phyloP scores from a whole-genome alignment of 129 eudicot genomes.

The Saposhnikovia divaricata region DNA sequence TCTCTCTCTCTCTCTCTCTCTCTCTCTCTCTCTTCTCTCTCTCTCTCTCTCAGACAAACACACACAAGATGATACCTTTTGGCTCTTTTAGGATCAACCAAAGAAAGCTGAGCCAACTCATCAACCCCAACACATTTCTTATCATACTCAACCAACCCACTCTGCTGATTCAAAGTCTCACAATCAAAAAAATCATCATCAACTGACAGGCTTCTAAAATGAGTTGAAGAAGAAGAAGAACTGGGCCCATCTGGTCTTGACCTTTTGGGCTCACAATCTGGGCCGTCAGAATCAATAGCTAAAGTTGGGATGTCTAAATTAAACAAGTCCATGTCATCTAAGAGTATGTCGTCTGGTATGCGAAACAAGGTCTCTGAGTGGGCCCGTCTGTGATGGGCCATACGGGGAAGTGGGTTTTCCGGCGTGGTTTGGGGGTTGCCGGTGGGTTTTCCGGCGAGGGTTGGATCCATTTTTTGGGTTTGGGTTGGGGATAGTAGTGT shows the following conservation, averaged over 20 bases:
- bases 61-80: slow-evolving; percentile 46
- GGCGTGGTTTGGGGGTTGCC: slow-evolving; percentile 13
- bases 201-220: slow-evolving; percentile 71
- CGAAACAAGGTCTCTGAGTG: slow-evolving; percentile 85
- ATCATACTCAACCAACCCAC: slow-evolving; percentile 47
- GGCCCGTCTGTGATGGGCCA: slow-evolving; percentile 77
- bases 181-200: slow-evolving; percentile 67
- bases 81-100: slow-evolving; percentile 83
- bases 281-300: slow-evolving; percentile 41
- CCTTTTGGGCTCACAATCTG: slow-evolving; percentile 18
- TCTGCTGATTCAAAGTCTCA: slow-evolving; percentile 7
- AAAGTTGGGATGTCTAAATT: slow-evolving; percentile 30
- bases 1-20: too few relatives aligned
- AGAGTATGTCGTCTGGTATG: slow-evolving; percentile 61
- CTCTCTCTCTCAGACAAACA: too few relatives aligned
- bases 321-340: slow-evolving; percentile 55
- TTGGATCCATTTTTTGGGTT: slow-evolving; percentile 34
- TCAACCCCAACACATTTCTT: slow-evolving; percentile 79
- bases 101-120: slow-evolving; percentile 62
- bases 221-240: slow-evolving; percentile 15
- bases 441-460: slow-evolving; percentile 45
- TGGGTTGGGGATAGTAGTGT: neutral
- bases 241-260: slow-evolving; percentile 18
- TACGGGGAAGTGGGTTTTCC: slow-evolving; percentile 33
- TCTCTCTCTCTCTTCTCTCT: too few relatives aligned